Percentiles rank a stretch among this genome's conserved stretches.
Evolutionary conservation across 2,329 filamentous ascomycete genomes (phyloP).

Genomic region (Hawksworthiomyces lignivorus): DNA sequence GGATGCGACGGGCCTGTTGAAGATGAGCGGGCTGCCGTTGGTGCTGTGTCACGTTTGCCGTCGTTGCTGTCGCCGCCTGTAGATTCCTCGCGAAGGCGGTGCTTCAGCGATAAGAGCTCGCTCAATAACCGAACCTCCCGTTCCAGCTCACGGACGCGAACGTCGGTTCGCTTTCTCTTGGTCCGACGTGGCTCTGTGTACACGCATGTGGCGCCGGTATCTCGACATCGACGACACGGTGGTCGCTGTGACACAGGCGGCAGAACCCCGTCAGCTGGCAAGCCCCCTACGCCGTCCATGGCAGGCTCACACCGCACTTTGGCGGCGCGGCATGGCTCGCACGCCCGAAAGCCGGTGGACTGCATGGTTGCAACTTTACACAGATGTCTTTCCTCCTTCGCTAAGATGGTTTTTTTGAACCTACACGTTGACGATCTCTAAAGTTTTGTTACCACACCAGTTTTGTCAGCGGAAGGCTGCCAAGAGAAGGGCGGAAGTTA

Average conservation of each 20-base stretch:
- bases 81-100: neutral
- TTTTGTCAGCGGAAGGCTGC: no score
- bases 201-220: slow-evolving; percentile 5
- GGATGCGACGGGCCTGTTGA: no score
- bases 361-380: slow-evolving; percentile 3
- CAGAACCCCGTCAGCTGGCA: neutral
- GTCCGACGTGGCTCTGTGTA: slow-evolving; percentile 13
- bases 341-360: slow-evolving; percentile 8
- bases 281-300: neutral
- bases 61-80: neutral
- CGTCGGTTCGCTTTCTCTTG: slow-evolving; percentile 37
- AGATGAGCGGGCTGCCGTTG: neutral
- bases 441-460: no score
- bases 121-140: slow-evolving; percentile 61
- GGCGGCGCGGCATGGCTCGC: slow-evolving; percentile 9
- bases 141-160: slow-evolving; percentile 69
- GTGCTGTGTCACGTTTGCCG: neutral
- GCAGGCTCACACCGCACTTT: slow-evolving; percentile 10
- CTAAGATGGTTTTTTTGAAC: no score
- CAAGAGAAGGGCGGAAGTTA: slow-evolving; percentile 4
- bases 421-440: no score
- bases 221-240: slow-evolving; percentile 9
- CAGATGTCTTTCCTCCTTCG: no score
- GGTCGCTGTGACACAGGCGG: slow-evolving; percentile 7
- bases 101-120: slow-evolving; percentile 7